A percentile compares a stretch with the other conserved stretches of the same genome.
Evolutionary conservation across 345 rosid species (phyloP).

Genomic region (Eutrema heterophyllum): DNA sequence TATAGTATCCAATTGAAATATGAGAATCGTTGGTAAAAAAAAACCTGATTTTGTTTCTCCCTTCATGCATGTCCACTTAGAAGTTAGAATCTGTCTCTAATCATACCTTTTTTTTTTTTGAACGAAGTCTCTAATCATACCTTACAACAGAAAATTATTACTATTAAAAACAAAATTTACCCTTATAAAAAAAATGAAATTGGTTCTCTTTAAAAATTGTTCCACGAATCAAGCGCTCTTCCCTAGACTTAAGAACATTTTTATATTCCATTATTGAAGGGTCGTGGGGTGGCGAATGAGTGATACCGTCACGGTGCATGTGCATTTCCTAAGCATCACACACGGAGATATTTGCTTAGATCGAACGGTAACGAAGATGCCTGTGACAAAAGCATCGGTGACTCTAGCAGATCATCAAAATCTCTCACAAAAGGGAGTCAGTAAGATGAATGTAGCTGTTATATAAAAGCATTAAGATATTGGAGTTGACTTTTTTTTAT

Average conservation of each 20-base stretch:
- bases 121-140: background rate
- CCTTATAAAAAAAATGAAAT: background rate
- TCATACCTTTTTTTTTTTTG: too few relatives aligned
- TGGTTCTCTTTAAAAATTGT: background rate
- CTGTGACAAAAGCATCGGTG: background rate
- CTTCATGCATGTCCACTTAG: background rate
- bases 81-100: background rate
- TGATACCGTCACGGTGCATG: conserved; percentile 23
- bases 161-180: too few relatives aligned
- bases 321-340: background rate
- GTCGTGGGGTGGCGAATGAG: conserved; percentile 32
- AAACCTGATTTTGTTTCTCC: background rate
- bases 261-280: conserved; percentile 24
- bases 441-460: conserved; percentile 31
- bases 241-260: conserved; percentile 13
- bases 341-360: background rate
- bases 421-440: conserved; percentile 16
- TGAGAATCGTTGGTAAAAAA: background rate
- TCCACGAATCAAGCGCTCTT: conserved; percentile 24
- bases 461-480: conserved; percentile 17
- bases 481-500: conserved; percentile 29
- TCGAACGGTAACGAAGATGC: conserved; percentile 23
- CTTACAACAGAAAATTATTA: background rate
- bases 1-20: background rate
- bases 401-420: conserved; percentile 24